phyloP scores from a whole-genome alignment of 1,284 basidiomycete genomes.

The Microbotryomycetes sp. region DNA sequence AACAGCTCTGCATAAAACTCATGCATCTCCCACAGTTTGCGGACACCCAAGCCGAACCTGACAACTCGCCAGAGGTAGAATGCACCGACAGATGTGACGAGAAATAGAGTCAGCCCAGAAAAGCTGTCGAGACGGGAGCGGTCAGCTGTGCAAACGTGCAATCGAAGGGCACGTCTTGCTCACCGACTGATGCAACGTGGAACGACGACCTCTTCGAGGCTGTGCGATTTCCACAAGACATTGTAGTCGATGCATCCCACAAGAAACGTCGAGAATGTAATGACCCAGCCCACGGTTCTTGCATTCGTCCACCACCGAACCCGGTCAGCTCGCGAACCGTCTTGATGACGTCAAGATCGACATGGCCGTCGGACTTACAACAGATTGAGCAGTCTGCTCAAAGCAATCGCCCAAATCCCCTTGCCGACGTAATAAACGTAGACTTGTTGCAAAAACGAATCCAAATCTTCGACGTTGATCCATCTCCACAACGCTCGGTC shows the following conservation, averaged over 20 bases:
- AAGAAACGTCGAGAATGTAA: constrained; percentile 91
- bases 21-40: constrained; percentile 82
- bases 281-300: constrained; percentile 95
- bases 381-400: constrained; percentile 79
- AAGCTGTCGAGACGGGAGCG: constrained; percentile 47
- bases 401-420: constrained; percentile 87
- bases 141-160: no score
- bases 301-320: constrained; percentile 1
- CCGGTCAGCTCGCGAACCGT: background rate
- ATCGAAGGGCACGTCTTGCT: constrained; percentile 37
- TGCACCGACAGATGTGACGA: constrained; percentile 69
- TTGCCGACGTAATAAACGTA: constrained; percentile 95
- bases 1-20: constrained; percentile 64
- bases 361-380: constrained; percentile 77
- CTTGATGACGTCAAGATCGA: no score
- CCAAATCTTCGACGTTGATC: constrained; percentile 96
- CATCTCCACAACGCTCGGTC: constrained; percentile 95
- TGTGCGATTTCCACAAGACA: constrained; percentile 50
- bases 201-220: constrained; percentile 72
- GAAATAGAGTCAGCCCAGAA: constrained; percentile 68
- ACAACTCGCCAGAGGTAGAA: constrained; percentile 64
- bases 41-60: constrained; percentile 51
- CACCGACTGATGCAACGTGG: constrained; percentile 72
- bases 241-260: constrained; percentile 91
- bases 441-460: constrained; percentile 73